Conservation (phyloP, 345 rosid species). For the Litchi chinensis region DNA sequence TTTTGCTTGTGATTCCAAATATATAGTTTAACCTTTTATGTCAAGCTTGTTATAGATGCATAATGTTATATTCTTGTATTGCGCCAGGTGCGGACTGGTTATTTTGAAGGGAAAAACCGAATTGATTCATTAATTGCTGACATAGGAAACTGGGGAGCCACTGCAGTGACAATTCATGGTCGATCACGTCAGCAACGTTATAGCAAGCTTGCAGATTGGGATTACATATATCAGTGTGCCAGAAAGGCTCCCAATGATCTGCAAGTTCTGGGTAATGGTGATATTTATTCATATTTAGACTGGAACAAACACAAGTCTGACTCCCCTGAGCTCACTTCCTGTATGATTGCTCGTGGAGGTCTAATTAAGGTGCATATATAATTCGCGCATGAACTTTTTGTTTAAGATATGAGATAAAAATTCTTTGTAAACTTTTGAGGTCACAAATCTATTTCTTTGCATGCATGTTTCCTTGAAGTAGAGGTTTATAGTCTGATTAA, state of each 20-base stretch:
- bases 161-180: slow-evolving; percentile 89
- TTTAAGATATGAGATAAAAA: not conserved
- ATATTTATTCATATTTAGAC: slow-evolving; percentile 72
- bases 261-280: slow-evolving; percentile 91
- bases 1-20: not conserved
- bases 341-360: slow-evolving; percentile 98
- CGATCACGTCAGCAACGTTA: slow-evolving; percentile 94
- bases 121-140: slow-evolving; percentile 76
- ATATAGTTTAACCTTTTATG: not conserved
- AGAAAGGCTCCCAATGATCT: slow-evolving; percentile 57
- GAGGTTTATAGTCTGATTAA: not conserved
- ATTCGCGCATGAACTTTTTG: not conserved
- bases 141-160: slow-evolving; percentile 82
- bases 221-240: slow-evolving; percentile 73
- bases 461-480: slow-evolving; percentile 1
- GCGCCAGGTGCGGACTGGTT: slow-evolving; percentile 81
- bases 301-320: slow-evolving; percentile 80
- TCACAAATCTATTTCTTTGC: not conserved
- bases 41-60: not conserved
- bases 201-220: slow-evolving; percentile 93
- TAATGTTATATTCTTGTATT: slow-evolving; percentile 17
- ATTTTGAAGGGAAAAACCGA: slow-evolving; percentile 78
- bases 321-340: slow-evolving; percentile 75
- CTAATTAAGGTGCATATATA: slow-evolving; percentile 57
- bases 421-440: not conserved